Evolutionary conservation across 2,329 filamentous ascomycete genomes (phyloP).

Genomic region (Eurotiales sp.): DNA sequence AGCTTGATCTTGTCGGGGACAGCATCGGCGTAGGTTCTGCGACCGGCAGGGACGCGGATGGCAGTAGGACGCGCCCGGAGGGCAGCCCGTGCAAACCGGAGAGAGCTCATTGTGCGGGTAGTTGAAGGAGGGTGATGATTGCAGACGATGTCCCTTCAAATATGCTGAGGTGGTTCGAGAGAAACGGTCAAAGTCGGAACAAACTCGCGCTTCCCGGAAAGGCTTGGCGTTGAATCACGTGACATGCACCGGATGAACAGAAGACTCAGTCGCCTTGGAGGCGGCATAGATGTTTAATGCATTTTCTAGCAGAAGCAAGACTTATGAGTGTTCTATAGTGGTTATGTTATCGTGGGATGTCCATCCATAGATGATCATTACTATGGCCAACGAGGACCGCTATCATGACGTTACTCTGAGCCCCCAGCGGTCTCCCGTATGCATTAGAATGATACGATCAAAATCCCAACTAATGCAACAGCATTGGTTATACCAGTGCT

Average conservation of each 20-base stretch:
- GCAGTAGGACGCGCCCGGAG: constrained; percentile 76
- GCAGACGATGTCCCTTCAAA: constrained; percentile 12
- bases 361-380: no score
- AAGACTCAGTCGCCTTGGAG: no score
- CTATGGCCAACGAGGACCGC: no score
- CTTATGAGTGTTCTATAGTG: no score
- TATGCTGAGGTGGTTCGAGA: constrained; percentile 16
- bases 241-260: background rate
- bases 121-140: constrained; percentile 26
- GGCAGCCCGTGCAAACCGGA: constrained; percentile 87
- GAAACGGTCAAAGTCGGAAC: constrained; percentile 19
- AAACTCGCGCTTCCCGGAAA: constrained; percentile 13
- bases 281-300: no score
- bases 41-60: constrained; percentile 71
- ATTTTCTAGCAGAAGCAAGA: no score
- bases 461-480: no score
- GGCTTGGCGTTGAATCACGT: constrained; percentile 16
- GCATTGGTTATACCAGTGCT: no score
- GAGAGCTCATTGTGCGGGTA: constrained; percentile 71
- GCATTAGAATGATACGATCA: no score
- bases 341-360: no score
- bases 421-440: no score
- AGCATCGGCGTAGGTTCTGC: constrained; percentile 87
- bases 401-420: no score
- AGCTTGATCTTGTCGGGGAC: constrained; percentile 95